Percentiles rank a stretch among this genome's conserved stretches.
Conservation (phyloP, 129 eudicot species). For the Tanacetum coccineum region DNA sequence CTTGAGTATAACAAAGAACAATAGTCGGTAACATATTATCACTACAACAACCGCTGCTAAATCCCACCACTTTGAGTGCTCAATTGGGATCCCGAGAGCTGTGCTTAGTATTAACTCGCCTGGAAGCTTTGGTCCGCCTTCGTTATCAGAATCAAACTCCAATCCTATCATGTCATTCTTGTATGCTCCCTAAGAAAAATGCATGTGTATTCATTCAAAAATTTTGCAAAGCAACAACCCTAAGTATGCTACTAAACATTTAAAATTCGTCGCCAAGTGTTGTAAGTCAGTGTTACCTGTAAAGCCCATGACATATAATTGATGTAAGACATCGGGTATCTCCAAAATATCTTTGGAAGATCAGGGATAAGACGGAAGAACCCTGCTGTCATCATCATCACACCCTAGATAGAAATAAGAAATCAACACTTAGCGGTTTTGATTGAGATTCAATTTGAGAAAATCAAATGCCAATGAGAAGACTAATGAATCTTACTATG, state of each 20-base stretch:
- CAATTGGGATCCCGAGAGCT: constrained; percentile 44
- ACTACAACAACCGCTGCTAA: constrained; percentile 50
- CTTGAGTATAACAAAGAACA: constrained; percentile 70
- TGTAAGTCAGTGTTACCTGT: constrained; percentile 26
- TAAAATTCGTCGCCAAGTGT: not conserved
- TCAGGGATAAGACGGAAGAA: constrained; percentile 62
- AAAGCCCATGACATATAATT: constrained; percentile 75
- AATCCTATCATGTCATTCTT: constrained; percentile 88
- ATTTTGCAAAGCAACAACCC: not conserved
- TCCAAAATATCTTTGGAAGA: constrained; percentile 73
- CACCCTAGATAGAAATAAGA: constrained; percentile 39
- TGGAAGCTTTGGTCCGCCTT: constrained; percentile 61
- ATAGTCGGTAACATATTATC: constrained; percentile 44
- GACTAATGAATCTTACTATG: constrained; percentile 45
- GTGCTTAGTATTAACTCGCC: constrained; percentile 51
- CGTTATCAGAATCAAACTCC: constrained; percentile 51
- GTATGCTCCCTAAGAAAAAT: constrained; percentile 58
- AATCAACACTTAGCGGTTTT: not conserved
- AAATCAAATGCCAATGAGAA: not conserved
- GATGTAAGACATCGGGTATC: constrained; percentile 69
- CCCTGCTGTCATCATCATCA: constrained; percentile 89
- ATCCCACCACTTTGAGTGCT: constrained; percentile 93
- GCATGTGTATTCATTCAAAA: not conserved
- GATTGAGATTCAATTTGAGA: not conserved
- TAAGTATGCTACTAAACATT: not conserved